phyloP scores from a whole-genome alignment of 352 stramenopile genomes.

The Phytophthora cryptogea region DNA sequence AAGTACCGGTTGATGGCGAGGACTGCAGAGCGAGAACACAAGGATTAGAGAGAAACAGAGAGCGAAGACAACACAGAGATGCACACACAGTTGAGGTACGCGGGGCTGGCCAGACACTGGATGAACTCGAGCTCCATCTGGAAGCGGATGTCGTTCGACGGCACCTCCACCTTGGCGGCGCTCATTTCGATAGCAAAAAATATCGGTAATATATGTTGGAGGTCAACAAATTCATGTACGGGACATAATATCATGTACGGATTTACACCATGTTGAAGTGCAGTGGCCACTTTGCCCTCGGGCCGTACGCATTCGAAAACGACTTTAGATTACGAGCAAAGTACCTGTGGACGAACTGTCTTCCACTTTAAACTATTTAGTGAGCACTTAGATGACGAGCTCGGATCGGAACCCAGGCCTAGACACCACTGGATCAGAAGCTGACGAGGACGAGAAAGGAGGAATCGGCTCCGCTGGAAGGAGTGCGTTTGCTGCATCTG shows the following conservation, averaged over 20 bases:
- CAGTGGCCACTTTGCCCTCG: too few relatives aligned
- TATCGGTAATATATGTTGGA: too few relatives aligned
- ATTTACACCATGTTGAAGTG: too few relatives aligned
- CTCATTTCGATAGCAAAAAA: conserved; percentile 3
- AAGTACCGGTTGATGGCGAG: conserved; percentile 92
- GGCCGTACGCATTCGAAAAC: neutral
- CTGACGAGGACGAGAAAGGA: conserved; percentile 8
- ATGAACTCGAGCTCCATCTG: conserved; percentile 94
- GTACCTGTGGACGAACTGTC: conserved; percentile 20
- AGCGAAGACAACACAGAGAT: neutral
- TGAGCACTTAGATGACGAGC: conserved; percentile 26
- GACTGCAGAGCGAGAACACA: conserved; percentile 38
- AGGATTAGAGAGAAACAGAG: neutral
- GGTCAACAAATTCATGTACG: too few relatives aligned
- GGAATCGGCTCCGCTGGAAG: conserved; percentile 14
- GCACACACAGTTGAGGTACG: conserved; percentile 87
- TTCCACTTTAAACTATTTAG: conserved; percentile 30
- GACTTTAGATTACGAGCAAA: conserved; percentile 25
- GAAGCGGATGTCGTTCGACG: conserved; percentile 91
- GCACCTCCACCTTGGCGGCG: conserved; percentile 53
- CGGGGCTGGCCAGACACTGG: conserved; percentile 88
- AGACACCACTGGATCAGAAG: conserved; percentile 12
- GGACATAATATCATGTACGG: too few relatives aligned
- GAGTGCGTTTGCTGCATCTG: conserved; percentile 19
- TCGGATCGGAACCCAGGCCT: conserved; percentile 16